These are phyloP conservation scores for Amanita rubescens DNA, from an alignment of 768 basidiomycete species.

Conservation along the genomic window DNA sequence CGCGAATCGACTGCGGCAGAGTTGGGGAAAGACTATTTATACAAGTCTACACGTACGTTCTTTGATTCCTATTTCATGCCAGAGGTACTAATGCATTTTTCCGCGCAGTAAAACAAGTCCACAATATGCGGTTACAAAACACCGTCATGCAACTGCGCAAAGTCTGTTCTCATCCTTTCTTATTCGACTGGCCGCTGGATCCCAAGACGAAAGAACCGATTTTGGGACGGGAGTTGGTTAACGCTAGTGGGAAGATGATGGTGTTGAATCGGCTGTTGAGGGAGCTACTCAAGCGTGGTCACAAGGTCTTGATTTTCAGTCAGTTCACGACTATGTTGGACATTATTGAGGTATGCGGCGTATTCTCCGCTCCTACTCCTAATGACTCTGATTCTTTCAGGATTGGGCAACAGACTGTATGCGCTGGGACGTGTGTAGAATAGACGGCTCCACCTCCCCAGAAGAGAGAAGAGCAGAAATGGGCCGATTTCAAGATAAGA, in stretches of 20 bases:
- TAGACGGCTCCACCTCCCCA: constrained; percentile 85
- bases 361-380: neutral
- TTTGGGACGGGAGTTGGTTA: constrained; percentile 73
- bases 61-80: constrained; percentile 8
- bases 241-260: constrained; percentile 96
- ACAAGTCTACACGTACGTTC: constrained; percentile 48
- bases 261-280: constrained; percentile 81
- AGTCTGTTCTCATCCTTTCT: constrained; percentile 88
- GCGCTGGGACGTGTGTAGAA: constrained; percentile 78
- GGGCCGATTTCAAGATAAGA: constrained; percentile 70
- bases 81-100: neutral
- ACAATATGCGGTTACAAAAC: constrained; percentile 92
- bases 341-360: constrained; percentile 69
- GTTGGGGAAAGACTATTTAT: constrained; percentile 29
- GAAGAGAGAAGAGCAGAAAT: constrained; percentile 79
- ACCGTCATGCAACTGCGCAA: constrained; percentile 96
- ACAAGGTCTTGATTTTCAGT: constrained; percentile 83
- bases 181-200: constrained; percentile 81
- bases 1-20: constrained; percentile 11
- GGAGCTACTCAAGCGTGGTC: constrained; percentile 69
- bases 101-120: constrained; percentile 66
- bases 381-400: constrained; percentile 24
- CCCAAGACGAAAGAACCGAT: constrained; percentile 51
- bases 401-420: constrained; percentile 88
- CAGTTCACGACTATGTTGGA: constrained; percentile 98